These are phyloP conservation scores for Antrodiella citrinella DNA, from an alignment of 768 basidiomycete species.

Conservation along the genomic window DNA sequence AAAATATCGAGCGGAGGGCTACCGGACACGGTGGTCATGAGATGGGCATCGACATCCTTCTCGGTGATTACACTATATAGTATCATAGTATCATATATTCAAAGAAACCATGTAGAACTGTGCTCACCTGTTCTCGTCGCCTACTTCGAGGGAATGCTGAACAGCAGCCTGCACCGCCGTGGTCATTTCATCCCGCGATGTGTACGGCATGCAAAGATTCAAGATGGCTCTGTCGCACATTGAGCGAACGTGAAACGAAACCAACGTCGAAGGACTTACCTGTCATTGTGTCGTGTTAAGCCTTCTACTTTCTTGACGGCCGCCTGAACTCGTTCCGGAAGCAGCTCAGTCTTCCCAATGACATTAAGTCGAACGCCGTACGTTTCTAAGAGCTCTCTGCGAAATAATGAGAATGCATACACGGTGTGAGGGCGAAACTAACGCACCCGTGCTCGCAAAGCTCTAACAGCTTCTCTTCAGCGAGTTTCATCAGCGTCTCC, in stretches of 20 bases:
- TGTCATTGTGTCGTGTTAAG: slow-evolving; percentile 65
- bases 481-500: slow-evolving; percentile 77
- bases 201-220: slow-evolving; percentile 90
- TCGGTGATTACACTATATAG: slow-evolving; percentile 47
- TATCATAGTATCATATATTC: neutral
- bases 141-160: slow-evolving; percentile 29
- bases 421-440: neutral
- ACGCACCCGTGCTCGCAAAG: slow-evolving; percentile 75
- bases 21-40: slow-evolving; percentile 56
- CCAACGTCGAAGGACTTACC: too few species aligned
- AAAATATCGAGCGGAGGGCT: slow-evolving; percentile 86
- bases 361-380: slow-evolving; percentile 83
- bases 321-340: slow-evolving; percentile 67
- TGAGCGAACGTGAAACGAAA: neutral
- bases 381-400: slow-evolving; percentile 69
- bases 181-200: slow-evolving; percentile 87
- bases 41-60: slow-evolving; percentile 52
- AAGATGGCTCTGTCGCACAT: slow-evolving; percentile 80
- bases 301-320: slow-evolving; percentile 66
- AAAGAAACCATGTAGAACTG: neutral
- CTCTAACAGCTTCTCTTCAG: slow-evolving; percentile 69
- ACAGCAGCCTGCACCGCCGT: slow-evolving; percentile 58
- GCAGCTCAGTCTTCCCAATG: slow-evolving; percentile 64
- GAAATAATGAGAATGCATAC: neutral
- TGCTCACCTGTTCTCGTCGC: slow-evolving; percentile 12